Conservation (phyloP, 345 rosid species). For the Linum lewisii region DNA sequence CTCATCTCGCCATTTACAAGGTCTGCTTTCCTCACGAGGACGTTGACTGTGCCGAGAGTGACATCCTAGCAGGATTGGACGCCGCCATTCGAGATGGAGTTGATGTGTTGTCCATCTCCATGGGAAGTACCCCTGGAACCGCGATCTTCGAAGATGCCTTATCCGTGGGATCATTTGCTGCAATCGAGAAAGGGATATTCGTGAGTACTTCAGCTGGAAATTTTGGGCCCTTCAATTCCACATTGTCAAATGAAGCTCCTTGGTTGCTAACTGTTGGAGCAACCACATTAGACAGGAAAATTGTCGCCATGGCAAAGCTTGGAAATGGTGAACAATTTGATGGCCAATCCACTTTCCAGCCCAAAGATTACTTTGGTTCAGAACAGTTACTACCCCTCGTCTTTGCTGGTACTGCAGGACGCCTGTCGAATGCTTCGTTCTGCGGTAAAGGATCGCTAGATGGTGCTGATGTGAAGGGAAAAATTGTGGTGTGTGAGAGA, state of each 20-base stretch:
- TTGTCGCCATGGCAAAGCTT: not conserved
- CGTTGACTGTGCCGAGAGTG: not conserved
- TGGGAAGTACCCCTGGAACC: not conserved
- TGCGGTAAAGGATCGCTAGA: not conserved
- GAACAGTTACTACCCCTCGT: not conserved
- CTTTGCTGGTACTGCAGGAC: not conserved
- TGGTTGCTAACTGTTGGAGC: conserved; percentile 3
- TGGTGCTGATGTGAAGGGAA: not conserved
- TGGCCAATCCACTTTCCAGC: conserved; percentile 1
- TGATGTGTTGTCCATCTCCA: not conserved
- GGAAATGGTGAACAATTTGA: not conserved
- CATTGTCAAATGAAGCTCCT: conserved; percentile 3
- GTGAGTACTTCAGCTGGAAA: not conserved
- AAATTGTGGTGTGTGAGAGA: not conserved
- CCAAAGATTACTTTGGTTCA: not conserved
- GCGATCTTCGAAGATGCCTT: not conserved
- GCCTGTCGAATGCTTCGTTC: not conserved
- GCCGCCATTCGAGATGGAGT: not conserved
- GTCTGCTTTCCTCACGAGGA: not conserved
- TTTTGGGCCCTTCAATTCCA: not conserved
- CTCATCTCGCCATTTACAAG: conserved; percentile 2
- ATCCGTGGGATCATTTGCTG: not conserved
- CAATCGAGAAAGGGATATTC: not conserved
- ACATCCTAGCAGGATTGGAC: not conserved
- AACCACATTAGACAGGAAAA: not conserved